Percentiles rank a stretch among this genome's conserved stretches.
phyloP scores from a whole-genome alignment of 2,329 filamentous ascomycete species.

The Fonsecaea pedrosoi region DNA sequence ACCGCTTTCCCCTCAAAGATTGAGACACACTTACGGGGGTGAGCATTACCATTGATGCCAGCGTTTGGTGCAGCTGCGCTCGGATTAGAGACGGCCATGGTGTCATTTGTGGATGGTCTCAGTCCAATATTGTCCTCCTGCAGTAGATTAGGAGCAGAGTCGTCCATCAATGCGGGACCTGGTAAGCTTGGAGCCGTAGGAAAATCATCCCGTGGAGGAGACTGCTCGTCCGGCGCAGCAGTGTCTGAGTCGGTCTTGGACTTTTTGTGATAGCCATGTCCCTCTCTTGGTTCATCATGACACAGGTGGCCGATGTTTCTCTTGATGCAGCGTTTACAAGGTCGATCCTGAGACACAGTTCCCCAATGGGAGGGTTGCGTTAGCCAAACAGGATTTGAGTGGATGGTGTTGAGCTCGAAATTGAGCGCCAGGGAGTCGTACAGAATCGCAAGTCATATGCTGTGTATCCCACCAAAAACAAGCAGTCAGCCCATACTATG shows the following conservation, averaged over 20 bases:
- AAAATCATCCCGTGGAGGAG: constrained; percentile 51
- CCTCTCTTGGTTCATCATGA: constrained; percentile 93
- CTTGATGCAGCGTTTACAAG: constrained; percentile 97
- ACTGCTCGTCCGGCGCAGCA: constrained; percentile 66
- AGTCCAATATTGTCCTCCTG: constrained; percentile 54
- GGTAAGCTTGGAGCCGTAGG: constrained; percentile 54
- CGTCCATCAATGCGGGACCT: constrained; percentile 65
- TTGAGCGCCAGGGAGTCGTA: constrained; percentile 48
- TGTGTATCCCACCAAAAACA: constrained; percentile 56
- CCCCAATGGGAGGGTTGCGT: constrained; percentile 46
- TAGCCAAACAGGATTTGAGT: constrained; percentile 40
- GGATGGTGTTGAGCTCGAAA: constrained; percentile 34
- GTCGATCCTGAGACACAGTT: constrained; percentile 73
- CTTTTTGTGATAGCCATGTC: constrained; percentile 70
- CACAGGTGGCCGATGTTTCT: constrained; percentile 98
- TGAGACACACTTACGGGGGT: constrained; percentile 71
- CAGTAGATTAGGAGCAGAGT: constrained; percentile 55
- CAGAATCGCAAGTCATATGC: constrained; percentile 93
- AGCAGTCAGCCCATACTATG: constrained; percentile 54
- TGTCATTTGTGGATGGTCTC: constrained; percentile 52
- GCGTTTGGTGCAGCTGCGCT: constrained; percentile 72
- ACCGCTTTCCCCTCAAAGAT: constrained; percentile 20
- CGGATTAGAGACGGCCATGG: constrained; percentile 44
- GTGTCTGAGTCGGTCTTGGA: constrained; percentile 69
- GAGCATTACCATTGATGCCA: constrained; percentile 68